Evolutionary conservation across 106 monocot species (phyloP).

Genomic region (Acorus calamus): DNA sequence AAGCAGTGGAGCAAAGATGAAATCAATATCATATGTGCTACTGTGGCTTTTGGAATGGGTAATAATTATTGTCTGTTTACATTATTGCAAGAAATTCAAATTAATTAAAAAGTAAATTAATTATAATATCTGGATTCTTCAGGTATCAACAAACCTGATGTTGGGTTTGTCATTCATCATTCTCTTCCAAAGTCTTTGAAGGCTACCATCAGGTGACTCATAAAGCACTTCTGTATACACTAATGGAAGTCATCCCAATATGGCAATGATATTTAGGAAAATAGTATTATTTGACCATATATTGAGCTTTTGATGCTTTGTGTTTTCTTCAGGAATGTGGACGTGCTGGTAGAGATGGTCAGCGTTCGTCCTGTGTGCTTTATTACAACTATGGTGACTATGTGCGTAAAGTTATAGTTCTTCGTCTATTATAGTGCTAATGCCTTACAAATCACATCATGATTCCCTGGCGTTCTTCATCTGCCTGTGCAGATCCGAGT

Average conservation of each 20-base stretch:
- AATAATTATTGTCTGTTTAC: constrained; percentile 6
- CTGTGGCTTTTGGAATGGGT: constrained; percentile 99
- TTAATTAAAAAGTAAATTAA: too few species aligned
- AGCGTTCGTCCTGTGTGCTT: constrained; percentile 73
- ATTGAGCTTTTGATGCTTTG: background rate
- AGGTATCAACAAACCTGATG: constrained; percentile 99
- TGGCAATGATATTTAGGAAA: too few species aligned
- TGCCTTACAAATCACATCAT: background rate
- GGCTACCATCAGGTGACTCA: constrained; percentile 85
- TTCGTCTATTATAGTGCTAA: background rate
- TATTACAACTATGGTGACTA: constrained; percentile 94
- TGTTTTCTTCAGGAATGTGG: constrained; percentile 71
- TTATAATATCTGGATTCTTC: background rate
- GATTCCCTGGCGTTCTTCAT: background rate
- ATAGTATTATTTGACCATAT: too few species aligned
- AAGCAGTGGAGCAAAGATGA: constrained; percentile 97
- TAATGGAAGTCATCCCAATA: too few species aligned
- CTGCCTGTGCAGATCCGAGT: constrained; percentile 62
- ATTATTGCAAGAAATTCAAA: too few species aligned
- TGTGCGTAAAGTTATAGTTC: constrained; percentile 31
- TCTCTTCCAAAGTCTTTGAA: constrained; percentile 97
- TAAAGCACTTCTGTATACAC: background rate
- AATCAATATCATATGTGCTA: constrained; percentile 95
- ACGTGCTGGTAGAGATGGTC: constrained; percentile 95
- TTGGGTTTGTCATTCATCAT: constrained; percentile 99